Conservation (phyloP, 1,139 yeast genomes). For the Debaryomyces sp. region DNA sequence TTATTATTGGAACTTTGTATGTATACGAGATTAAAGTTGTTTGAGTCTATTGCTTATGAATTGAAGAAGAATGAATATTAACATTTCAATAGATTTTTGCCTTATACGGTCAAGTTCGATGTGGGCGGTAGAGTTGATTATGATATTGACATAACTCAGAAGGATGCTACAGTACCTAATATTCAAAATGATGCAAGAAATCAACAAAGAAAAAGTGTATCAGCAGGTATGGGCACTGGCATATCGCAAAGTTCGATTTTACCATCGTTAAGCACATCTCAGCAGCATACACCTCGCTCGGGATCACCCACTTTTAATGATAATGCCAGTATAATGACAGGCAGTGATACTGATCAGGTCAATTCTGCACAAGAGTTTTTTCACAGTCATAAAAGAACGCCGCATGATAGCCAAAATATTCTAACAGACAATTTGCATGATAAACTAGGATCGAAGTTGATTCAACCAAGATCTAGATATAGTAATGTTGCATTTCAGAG, state of each 20-base stretch:
- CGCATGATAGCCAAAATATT: conserved; percentile 8
- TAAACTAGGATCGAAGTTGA: conserved; percentile 35
- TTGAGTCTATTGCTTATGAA: neutral
- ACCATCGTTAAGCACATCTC: conserved; percentile 24
- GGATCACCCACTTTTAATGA: conserved; percentile 17
- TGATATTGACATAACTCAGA: conserved; percentile 8
- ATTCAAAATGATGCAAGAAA: conserved; percentile 1
- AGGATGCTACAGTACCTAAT: conserved; percentile 11
- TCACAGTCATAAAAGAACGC: conserved; percentile 11
- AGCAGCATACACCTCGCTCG: conserved; percentile 20
- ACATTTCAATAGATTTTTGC: conserved; percentile 53
- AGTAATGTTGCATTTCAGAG: conserved; percentile 26
- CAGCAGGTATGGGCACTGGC: conserved; percentile 7
- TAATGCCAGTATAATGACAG: conserved; percentile 3
- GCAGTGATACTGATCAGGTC: conserved; percentile 8
- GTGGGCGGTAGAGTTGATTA: conserved; percentile 30
- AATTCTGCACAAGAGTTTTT: conserved; percentile 16
- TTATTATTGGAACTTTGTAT: conserved; percentile 64
- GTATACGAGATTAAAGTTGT: conserved; percentile 26
- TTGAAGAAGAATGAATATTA: conserved; percentile 16
- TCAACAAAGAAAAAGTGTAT: neutral
- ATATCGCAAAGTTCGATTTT: conserved; percentile 20
- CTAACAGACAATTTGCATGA: conserved; percentile 22
- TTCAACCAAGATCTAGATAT: conserved; percentile 49
- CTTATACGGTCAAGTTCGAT: conserved; percentile 73